These are phyloP conservation scores for Tolypocladium capitatum DNA, from an alignment of 2,329 filamentous ascomycete genomes.

Conservation along the genomic window DNA sequence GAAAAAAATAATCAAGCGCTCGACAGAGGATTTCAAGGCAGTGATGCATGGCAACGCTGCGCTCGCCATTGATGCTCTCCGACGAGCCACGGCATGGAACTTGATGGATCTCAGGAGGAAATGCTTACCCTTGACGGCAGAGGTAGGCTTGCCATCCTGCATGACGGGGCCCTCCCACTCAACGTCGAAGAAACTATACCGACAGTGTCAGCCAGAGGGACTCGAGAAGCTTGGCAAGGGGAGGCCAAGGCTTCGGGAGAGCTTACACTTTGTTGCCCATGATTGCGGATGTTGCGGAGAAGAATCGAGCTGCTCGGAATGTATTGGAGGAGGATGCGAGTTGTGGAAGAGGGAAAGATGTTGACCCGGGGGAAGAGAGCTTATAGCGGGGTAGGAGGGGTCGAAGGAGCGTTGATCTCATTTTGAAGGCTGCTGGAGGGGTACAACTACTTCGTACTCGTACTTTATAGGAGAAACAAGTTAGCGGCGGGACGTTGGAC, in stretches of 20 bases:
- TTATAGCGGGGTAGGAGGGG: conserved; percentile 34
- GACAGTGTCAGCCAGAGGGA: neutral
- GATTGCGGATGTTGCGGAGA: conserved; percentile 45
- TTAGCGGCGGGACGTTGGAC: conserved; percentile 19
- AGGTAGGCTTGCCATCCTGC: conserved; percentile 42
- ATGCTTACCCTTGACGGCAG: conserved; percentile 44
- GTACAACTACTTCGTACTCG: too few species aligned
- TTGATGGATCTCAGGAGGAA: conserved; percentile 1
- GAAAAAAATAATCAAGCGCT: neutral
- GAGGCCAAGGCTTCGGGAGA: conserved; percentile 4
- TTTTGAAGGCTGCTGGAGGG: conserved; percentile 28
- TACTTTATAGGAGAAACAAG: too few species aligned
- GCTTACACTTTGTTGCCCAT: conserved; percentile 63
- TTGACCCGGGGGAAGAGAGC: conserved; percentile 24
- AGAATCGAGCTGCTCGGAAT: conserved; percentile 28
- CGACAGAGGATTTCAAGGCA: neutral
- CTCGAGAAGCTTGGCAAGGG: neutral
- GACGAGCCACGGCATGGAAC: neutral
- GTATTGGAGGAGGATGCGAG: conserved; percentile 27
- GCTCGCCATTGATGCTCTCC: neutral
- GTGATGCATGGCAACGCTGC: neutral
- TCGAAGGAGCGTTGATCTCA: conserved; percentile 31
- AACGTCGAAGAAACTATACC: conserved; percentile 54
- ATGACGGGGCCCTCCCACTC: conserved; percentile 61
- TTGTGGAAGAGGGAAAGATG: conserved; percentile 27